Conservation (phyloP, 805 yeast species). For the Nakazawaea populi region DNA sequence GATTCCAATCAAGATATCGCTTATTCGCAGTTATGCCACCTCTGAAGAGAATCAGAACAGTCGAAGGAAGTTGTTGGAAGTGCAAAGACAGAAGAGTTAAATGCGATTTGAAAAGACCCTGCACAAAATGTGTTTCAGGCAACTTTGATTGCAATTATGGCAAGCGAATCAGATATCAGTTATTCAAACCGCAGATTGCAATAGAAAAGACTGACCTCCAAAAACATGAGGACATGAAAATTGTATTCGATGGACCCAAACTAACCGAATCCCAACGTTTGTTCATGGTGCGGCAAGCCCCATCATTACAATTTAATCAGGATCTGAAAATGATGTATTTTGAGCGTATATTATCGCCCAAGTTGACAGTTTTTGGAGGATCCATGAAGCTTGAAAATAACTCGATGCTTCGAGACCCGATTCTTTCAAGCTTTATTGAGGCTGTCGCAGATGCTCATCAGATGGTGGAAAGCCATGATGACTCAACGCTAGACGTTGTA, state of each 20-base stretch:
- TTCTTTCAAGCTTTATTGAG: slow-evolving; percentile 15
- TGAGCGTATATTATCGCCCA: slow-evolving; percentile 18
- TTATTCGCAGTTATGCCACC: neutral
- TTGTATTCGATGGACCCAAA: too few relatives aligned
- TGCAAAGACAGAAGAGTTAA: slow-evolving; percentile 42
- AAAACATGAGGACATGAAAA: neutral
- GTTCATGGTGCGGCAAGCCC: neutral
- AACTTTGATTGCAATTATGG: slow-evolving; percentile 36
- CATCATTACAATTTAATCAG: neutral
- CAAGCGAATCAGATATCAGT: slow-evolving; percentile 13
- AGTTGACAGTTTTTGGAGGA: slow-evolving; percentile 18
- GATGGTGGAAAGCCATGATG: slow-evolving; percentile 8
- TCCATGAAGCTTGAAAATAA: slow-evolving; percentile 4
- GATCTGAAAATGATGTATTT: slow-evolving; percentile 18
- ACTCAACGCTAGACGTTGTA: neutral
- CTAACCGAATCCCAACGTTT: too few relatives aligned
- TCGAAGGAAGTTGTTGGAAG: slow-evolving; percentile 34
- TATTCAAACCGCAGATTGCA: neutral
- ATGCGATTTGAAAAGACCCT: slow-evolving; percentile 39
- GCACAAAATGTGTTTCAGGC: slow-evolving; percentile 34
- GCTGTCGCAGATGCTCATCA: slow-evolving; percentile 20
- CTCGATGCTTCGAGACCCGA: slow-evolving; percentile 6
- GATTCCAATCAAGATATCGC: too few relatives aligned
- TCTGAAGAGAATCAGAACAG: slow-evolving; percentile 19
- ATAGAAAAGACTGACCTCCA: too few relatives aligned